phyloP scores from a whole-genome alignment of 2,329 filamentous ascomycete species.

The Pyricularia pennisetigena region DNA sequence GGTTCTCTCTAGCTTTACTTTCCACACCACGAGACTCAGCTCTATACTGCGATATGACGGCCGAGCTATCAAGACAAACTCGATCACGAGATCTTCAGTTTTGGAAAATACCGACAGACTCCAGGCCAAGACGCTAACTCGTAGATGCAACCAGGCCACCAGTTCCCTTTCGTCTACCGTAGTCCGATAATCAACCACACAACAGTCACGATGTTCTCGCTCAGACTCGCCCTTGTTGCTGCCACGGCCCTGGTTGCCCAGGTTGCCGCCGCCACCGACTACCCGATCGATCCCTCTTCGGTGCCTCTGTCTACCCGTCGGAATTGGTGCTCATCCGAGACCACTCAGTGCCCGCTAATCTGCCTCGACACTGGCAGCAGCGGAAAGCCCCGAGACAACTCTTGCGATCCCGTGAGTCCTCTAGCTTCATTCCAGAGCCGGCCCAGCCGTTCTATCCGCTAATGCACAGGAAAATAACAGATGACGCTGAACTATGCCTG shows the following conservation, averaged over 20 bases:
- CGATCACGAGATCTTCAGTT: neutral
- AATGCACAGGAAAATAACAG: neutral
- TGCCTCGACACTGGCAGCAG: conserved; percentile 48
- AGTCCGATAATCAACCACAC: neutral
- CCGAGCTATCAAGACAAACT: neutral
- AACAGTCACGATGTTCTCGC: conserved; percentile 38
- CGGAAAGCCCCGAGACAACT: conserved; percentile 45
- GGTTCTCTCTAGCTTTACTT: neutral
- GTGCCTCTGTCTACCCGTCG: conserved; percentile 43
- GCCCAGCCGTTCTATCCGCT: neutral
- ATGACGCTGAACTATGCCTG: conserved; percentile 56
- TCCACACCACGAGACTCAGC: neutral
- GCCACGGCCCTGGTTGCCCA: conserved; percentile 39
- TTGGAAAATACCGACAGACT: neutral
- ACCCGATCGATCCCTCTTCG: conserved; percentile 50
- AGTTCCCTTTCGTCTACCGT: neutral
- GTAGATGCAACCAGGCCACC: neutral
- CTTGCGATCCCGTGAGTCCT: conserved; percentile 52
- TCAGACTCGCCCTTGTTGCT: conserved; percentile 43
- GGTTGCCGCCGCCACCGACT: conserved; percentile 40
- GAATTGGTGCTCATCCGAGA: conserved; percentile 57
- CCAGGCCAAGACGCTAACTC: neutral
- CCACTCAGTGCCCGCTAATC: conserved; percentile 58
- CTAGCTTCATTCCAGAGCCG: neutral
- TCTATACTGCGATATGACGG: neutral